Conservation (phyloP, 441 rosid species). For the Gossypium armourianum region DNA sequence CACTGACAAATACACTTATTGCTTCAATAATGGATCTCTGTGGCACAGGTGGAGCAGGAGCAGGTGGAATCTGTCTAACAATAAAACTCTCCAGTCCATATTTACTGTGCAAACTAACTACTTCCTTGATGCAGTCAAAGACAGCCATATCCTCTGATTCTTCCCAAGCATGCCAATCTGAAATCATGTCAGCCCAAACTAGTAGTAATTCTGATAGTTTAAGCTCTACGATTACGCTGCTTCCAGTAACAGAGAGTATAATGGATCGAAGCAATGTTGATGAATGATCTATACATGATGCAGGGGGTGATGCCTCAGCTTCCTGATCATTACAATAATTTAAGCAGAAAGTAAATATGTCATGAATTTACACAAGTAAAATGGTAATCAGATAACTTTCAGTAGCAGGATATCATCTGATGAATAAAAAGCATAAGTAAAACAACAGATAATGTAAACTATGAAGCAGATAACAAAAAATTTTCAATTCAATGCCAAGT, state of each 20-base stretch:
- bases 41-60: constrained; percentile 71
- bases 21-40: constrained; percentile 54
- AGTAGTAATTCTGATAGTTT: constrained; percentile 46
- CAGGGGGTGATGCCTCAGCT: constrained; percentile 32
- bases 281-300: constrained; percentile 55
- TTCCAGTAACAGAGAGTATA: constrained; percentile 42
- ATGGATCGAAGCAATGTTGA: constrained; percentile 53
- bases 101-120: constrained; percentile 40
- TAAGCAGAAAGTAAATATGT: neutral
- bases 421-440: constrained; percentile 10
- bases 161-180: constrained; percentile 82
- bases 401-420: neutral
- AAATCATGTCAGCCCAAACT: constrained; percentile 68
- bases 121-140: constrained; percentile 73
- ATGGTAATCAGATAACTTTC: neutral
- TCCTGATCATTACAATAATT: constrained; percentile 31
- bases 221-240: constrained; percentile 34
- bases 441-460: neutral
- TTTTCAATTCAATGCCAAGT: neutral
- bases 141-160: constrained; percentile 72
- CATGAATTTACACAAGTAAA: neutral
- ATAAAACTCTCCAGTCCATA: constrained; percentile 46
- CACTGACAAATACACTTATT: constrained; percentile 54
- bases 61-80: constrained; percentile 36
- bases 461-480: neutral